phyloP scores from a whole-genome alignment of 225 moss, liverwort and hornwort species.

The Rhytidiadelphus loreus region DNA sequence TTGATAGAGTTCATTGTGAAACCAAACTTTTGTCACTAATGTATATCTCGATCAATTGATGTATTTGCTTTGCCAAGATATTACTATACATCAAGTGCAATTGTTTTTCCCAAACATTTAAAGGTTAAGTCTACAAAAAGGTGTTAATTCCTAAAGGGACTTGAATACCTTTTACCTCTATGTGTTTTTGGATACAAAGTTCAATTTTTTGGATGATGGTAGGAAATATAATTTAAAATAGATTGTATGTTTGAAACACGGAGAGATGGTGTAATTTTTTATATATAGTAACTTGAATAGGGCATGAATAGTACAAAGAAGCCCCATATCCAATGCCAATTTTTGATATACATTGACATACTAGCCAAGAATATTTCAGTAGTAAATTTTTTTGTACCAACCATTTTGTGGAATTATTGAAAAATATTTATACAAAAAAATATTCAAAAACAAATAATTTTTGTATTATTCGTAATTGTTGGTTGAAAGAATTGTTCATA shows the following conservation, averaged over 20 bases:
- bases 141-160: fast-evolving
- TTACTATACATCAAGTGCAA: fast-evolving
- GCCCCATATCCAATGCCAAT: background rate
- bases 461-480: background rate
- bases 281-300: too few relatives aligned
- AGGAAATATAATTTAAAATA: background rate
- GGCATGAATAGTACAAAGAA: fast-evolving
- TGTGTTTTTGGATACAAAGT: background rate
- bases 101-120: fast-evolving
- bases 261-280: fast-evolving
- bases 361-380: background rate
- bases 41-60: background rate
- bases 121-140: fast-evolving
- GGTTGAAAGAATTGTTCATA: background rate
- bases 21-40: background rate
- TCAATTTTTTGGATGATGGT: background rate
- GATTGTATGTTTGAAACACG: fast-evolving
- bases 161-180: fast-evolving
- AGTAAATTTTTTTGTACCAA: fast-evolving
- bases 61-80: background rate
- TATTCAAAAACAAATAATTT: fast-evolving
- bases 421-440: background rate
- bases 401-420: background rate
- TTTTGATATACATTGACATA: background rate
- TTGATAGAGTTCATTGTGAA: too few relatives aligned